phyloP scores from a whole-genome alignment of 768 basidiomycete species.

The Calocybe cyanea region DNA sequence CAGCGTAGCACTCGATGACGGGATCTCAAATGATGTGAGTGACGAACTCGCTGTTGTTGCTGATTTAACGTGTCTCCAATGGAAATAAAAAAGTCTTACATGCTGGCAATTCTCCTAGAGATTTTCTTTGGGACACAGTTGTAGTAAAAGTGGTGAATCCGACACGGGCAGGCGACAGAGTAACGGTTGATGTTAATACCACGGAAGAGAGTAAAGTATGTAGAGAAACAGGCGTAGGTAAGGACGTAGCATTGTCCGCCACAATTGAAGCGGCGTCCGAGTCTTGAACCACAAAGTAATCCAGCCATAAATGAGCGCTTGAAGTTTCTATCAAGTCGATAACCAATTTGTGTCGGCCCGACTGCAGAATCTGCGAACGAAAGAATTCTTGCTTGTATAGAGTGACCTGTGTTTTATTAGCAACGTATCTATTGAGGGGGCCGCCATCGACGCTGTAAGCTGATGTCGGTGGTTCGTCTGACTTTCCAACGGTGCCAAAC shows the following conservation, averaged over 20 bases:
- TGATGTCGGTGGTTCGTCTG: slow-evolving; percentile 3
- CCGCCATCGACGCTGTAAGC: slow-evolving; percentile 15
- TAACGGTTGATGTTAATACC: not conserved
- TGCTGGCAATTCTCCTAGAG: too few species aligned
- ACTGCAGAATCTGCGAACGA: slow-evolving; percentile 1
- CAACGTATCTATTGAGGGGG: not conserved
- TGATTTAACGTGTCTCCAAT: too few species aligned
- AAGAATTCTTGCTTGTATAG: slow-evolving; percentile 12
- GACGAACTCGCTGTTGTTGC: too few species aligned
- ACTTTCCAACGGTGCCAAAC: slow-evolving; percentile 12
- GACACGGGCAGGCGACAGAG: not conserved
- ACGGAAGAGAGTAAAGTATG: too few species aligned
- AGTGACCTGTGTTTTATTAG: not conserved
- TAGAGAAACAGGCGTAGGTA: not conserved
- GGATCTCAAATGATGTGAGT: not conserved
- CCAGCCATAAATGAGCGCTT: slow-evolving; percentile 9
- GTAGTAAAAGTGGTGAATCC: too few species aligned
- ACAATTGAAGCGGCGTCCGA: not conserved
- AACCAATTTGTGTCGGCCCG: slow-evolving; percentile 9
- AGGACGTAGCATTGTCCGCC: too few species aligned
- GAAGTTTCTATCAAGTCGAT: slow-evolving; percentile 7
- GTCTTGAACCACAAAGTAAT: slow-evolving; percentile 9
- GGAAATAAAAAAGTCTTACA: too few species aligned
- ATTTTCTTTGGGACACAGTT: too few species aligned
- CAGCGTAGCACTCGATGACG: slow-evolving; percentile 5